A percentile compares a stretch with the other conserved stretches of the same genome.
Evolutionary conservation across 2,329 filamentous ascomycete species (phyloP).

Genomic region (Rhynchosporium graminicola): DNA sequence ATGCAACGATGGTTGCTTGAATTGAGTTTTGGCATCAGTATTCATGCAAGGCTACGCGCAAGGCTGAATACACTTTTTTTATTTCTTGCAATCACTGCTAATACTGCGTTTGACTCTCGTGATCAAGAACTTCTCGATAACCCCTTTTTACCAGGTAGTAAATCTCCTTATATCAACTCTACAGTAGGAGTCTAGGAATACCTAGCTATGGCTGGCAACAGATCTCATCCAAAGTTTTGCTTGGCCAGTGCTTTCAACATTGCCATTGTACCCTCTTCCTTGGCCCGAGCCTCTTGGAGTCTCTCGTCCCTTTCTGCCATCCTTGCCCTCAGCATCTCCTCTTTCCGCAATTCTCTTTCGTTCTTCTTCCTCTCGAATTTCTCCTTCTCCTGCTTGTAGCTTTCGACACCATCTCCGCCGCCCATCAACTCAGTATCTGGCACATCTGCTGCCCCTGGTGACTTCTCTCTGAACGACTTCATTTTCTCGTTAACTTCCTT

Average conservation of each 20-base stretch:
- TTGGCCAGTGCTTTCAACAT: conserved; percentile 78
- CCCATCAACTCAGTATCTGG: conserved; percentile 79
- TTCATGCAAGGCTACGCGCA: conserved; percentile 22
- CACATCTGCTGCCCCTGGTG: conserved; percentile 64
- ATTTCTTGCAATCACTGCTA: too few relatives aligned
- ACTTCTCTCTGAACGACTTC: conserved; percentile 69
- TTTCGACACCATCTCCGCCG: conserved; percentile 61
- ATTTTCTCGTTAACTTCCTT: conserved; percentile 71
- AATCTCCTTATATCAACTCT: neutral
- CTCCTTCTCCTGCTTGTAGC: conserved; percentile 68
- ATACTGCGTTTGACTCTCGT: too few relatives aligned
- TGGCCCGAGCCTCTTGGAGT: conserved; percentile 66
- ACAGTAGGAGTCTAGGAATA: neutral
- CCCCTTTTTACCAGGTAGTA: too few relatives aligned
- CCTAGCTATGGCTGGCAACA: neutral
- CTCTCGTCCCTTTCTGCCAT: conserved; percentile 79
- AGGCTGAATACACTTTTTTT: conserved; percentile 8
- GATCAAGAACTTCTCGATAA: too few relatives aligned
- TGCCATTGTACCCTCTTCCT: conserved; percentile 82
- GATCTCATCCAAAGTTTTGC: conserved; percentile 67
- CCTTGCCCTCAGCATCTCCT: conserved; percentile 76
- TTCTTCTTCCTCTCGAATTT: conserved; percentile 73
- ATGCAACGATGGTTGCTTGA: neutral
- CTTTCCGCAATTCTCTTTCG: conserved; percentile 78
- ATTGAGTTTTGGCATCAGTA: neutral